Evolutionary conservation across 2,329 filamentous ascomycete genomes (phyloP), one percentile per base, ranked within the genome.

Genomic region (Microsporum canis): DNA sequence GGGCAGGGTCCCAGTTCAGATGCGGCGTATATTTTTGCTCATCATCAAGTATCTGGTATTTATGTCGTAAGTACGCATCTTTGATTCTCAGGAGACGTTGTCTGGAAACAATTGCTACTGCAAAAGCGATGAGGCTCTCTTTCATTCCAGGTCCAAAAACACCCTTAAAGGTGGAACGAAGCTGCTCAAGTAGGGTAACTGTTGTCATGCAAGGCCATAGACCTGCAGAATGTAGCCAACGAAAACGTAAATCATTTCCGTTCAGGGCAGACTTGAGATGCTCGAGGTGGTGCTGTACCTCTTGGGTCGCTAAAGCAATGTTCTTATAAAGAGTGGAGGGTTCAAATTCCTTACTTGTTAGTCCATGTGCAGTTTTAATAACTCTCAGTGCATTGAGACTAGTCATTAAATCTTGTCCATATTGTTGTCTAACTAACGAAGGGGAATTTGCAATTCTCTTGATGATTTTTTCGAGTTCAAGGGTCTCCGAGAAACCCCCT

Each of bases 1-100:
- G 71, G 0, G 68, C n/a, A 0, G 83, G 79, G 1, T 75, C 67
- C 85, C 85, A 88, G 34, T 84, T 82, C 0, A 66, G 68, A 65
- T 87, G 84, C 0, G 82, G 83, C 0, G 41, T 36, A 57, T 80
- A 82, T 0, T 60, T 61, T 10, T 70, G 65, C 62, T 85, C 82
- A 3, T 81, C 77, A 1, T 65, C 14, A 1, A 62, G 39, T 8
- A 53, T 33, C 12, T 38, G 39, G 2, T 49, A 7, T 7, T 63
- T 59, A 3, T 41, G 23, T 36, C 45, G 59, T 7, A 61, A 17
- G 4, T 34, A 56, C 5, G 67, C 62, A 47, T 62, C 43, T 36
- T 61, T 56, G 1, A 74, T 66, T 27, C 71, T 66, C 41, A 66
- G 63, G 8, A 68, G 66, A 6, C 69, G 66, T 60, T 75, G 73